Evolutionary conservation across 2,329 filamentous ascomycete genomes (phyloP).

Genomic region (Emmonsiellopsis sp.): DNA sequence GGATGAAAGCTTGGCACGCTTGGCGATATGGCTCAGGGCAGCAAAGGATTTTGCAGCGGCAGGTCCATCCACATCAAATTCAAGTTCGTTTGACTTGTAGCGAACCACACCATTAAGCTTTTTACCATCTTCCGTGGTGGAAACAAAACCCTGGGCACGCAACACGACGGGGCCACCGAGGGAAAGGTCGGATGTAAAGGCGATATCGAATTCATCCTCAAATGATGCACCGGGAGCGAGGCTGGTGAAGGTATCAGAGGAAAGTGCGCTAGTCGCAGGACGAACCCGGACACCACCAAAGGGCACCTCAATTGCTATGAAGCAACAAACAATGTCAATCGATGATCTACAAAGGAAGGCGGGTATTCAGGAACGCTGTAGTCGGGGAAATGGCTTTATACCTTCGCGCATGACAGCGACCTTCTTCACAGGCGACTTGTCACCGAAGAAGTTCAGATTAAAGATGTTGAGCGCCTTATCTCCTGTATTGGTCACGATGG

Average conservation of each 20-base stretch:
- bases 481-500: slow-evolving; percentile 27
- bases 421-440: slow-evolving; percentile 26
- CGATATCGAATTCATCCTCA: slow-evolving; percentile 27
- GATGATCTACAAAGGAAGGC: neutral
- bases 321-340: slow-evolving; percentile 4
- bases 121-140: slow-evolving; percentile 45
- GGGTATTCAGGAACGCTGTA: neutral
- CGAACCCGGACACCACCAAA: slow-evolving; percentile 25
- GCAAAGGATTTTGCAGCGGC: slow-evolving; percentile 43
- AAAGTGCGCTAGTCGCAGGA: slow-evolving; percentile 19
- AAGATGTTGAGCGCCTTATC: slow-evolving; percentile 23
- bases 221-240: slow-evolving; percentile 20
- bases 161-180: slow-evolving; percentile 48
- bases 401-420: slow-evolving; percentile 24
- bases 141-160: slow-evolving; percentile 46
- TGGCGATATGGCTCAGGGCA: slow-evolving; percentile 28
- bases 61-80: slow-evolving; percentile 47
- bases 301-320: slow-evolving; percentile 18
- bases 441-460: slow-evolving; percentile 28
- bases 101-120: slow-evolving; percentile 46
- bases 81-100: slow-evolving; percentile 51
- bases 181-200: slow-evolving; percentile 31
- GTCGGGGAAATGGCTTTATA: slow-evolving; percentile 7
- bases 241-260: slow-evolving; percentile 19
- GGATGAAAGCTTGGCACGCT: slow-evolving; percentile 45